Evolutionary conservation across 2,329 filamentous ascomycete species (phyloP).

Genomic region (Botryotinia narcissicola): DNA sequence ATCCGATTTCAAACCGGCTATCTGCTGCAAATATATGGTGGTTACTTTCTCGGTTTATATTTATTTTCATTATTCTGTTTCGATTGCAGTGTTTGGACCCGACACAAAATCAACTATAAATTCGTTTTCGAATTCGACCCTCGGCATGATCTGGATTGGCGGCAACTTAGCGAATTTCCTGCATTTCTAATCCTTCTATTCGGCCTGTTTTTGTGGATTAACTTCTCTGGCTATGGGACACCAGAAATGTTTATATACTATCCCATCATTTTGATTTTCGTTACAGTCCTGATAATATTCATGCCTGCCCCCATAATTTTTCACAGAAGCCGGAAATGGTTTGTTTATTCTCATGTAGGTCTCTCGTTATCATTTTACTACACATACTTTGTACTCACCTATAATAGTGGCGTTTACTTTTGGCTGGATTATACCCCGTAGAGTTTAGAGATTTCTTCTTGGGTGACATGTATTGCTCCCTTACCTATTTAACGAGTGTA

Average conservation of each 20-base stretch:
- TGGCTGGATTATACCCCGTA: constrained; percentile 86
- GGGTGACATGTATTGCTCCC: constrained; percentile 95
- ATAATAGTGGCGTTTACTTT: constrained; percentile 72
- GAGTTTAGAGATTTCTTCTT: constrained; percentile 98
- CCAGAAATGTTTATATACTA: constrained; percentile 78
- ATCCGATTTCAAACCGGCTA: constrained; percentile 59
- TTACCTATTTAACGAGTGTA: constrained; percentile 86
- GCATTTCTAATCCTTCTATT: constrained; percentile 77
- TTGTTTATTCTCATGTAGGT: constrained; percentile 82
- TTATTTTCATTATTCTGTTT: constrained; percentile 82
- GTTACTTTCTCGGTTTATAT: constrained; percentile 81
- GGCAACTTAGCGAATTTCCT: constrained; percentile 81
- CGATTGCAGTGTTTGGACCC: constrained; percentile 79
- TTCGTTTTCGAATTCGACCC: constrained; percentile 97
- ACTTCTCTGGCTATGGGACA: constrained; percentile 70
- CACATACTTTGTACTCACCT: constrained; percentile 35
- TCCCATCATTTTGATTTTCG: constrained; percentile 72
- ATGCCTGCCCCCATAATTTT: constrained; percentile 73
- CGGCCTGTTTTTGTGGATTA: constrained; percentile 83
- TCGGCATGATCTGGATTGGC: constrained; percentile 83
- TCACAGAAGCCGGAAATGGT: constrained; percentile 77
- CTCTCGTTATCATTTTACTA: not conserved
- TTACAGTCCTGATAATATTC: constrained; percentile 68
- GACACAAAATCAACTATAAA: constrained; percentile 87
- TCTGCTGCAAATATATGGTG: constrained; percentile 85